Evolutionary conservation across 2,329 filamentous ascomycete genomes (phyloP).

Genomic region (Acephala macrosclerotiorum): DNA sequence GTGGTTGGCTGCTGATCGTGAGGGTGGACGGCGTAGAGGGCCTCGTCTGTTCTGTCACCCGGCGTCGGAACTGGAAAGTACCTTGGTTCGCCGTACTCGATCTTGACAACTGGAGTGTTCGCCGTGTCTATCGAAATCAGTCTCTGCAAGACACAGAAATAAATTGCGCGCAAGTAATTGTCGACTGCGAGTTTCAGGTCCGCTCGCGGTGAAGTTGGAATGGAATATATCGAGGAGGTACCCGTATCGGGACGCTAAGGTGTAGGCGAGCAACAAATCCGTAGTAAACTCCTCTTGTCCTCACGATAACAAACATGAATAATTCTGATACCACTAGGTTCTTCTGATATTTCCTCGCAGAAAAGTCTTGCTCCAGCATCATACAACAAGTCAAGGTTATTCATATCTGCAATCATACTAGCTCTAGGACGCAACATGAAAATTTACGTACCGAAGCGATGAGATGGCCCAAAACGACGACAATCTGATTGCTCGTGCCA

Average conservation of each 20-base stretch:
- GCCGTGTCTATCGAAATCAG: conserved; percentile 1
- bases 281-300: background rate
- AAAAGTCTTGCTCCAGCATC: background rate
- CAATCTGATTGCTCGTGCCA: background rate
- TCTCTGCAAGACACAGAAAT: background rate
- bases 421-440: background rate
- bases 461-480: background rate
- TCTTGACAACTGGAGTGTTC: conserved; percentile 20
- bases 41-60: conserved; percentile 17
- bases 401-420: background rate
- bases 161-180: background rate
- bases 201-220: background rate
- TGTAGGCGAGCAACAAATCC: background rate
- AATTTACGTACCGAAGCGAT: conserved; percentile 11
- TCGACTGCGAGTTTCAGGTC: background rate
- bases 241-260: background rate
- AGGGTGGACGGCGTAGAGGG: conserved; percentile 20
- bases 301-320: background rate
- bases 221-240: background rate
- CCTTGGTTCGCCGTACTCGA: conserved; percentile 8
- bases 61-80: background rate
- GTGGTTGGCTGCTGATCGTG: conserved; percentile 7
- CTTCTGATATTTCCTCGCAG: background rate
- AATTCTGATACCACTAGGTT: background rate
- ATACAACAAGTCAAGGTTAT: background rate